Conservation (phyloP, 208 protist species). For the Zelonia costaricensis region DNA sequence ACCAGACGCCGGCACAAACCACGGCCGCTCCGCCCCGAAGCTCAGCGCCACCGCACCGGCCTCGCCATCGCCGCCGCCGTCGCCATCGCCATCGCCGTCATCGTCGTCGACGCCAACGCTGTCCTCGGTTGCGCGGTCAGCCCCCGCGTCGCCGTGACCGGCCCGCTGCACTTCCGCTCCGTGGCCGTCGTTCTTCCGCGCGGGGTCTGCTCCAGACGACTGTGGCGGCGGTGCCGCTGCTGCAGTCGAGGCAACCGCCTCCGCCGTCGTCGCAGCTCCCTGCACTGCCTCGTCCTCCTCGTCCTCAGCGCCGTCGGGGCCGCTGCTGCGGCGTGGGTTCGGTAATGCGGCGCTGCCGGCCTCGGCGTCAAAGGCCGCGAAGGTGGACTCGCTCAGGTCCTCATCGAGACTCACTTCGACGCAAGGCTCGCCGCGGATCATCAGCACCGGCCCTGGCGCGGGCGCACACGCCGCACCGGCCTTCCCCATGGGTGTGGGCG, state of each 20-base stretch:
- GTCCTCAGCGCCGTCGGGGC: neutral
- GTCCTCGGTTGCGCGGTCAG: too few species aligned
- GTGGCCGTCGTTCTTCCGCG: too few species aligned
- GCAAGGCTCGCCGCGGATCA: slow-evolving; percentile 12
- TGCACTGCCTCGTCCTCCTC: neutral
- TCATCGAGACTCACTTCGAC: slow-evolving; percentile 21
- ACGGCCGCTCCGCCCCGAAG: slow-evolving; percentile 33
- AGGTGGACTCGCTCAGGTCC: slow-evolving; percentile 13
- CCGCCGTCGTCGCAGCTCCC: too few species aligned
- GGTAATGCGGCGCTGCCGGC: neutral
- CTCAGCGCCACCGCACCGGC: slow-evolving; percentile 1
- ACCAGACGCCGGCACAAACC: slow-evolving; percentile 57
- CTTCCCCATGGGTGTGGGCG: neutral
- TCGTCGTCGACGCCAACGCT: neutral
- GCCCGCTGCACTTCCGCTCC: too few species aligned
- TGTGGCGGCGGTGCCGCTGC: too few species aligned
- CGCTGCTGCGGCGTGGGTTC: neutral
- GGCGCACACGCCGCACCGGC: neutral
- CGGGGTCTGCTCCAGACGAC: too few species aligned
- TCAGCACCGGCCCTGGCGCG: too few species aligned
- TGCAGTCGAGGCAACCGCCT: too few species aligned
- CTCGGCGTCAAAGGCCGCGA: slow-evolving; percentile 26
- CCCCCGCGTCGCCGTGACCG: too few species aligned
- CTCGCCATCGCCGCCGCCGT: slow-evolving; percentile 6
- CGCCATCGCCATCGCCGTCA: slow-evolving; percentile 8